Evolutionary conservation across 1,284 basidiomycete species (phyloP), one percentile per base, ranked within the genome.

Genomic region (Cryptococcus sp.): DNA sequence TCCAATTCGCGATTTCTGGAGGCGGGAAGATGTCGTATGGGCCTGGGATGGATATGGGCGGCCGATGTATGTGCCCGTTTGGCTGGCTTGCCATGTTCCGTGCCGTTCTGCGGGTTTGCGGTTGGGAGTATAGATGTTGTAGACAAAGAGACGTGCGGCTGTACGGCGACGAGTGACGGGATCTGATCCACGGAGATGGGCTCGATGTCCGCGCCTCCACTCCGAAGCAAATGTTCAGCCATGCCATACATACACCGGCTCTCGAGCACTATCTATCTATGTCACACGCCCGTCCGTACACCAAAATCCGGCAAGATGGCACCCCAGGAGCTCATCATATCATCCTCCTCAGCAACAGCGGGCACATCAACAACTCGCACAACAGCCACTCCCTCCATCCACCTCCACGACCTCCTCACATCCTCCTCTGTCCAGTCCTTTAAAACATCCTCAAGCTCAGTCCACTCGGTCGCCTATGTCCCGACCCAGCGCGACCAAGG

Each of bases 401-500:
- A 78, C 13, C 67, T 78, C 15, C 76, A 79, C 56, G 75, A 79
- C 57, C 63, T 78, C 2, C 51, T 69, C 4, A 75, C 78, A 1
- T 71, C 73, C 16, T 59, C 75, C 1, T 65, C 66, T 18, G 62
- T 79, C n/a, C 73, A 75, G 44, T 62, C 76, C 0, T 78, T 78
- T 72, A 78, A 78, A 55, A 73, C 77, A 2, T 76, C 76, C 0
- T 68, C 63, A 28, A 70, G 67, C 4, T 52, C 63, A 0, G 46
- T 57, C 1, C 60, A 76, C 53, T 72, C 67, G 15, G 62, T 78
- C 12, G 68, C 70, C 0, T 61, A 61, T 44, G 67, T 77, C 1
- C 64, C 61, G 16, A 76, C 71, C 16, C 38, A 53, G 4, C 56
- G 71, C 35, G 77, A 77, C 2, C 47, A 64, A 0, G 78, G 78